These are phyloP conservation scores for Xylaria sp. DNA, from an alignment of 2,329 filamentous ascomycete species.

Conservation along the genomic window DNA sequence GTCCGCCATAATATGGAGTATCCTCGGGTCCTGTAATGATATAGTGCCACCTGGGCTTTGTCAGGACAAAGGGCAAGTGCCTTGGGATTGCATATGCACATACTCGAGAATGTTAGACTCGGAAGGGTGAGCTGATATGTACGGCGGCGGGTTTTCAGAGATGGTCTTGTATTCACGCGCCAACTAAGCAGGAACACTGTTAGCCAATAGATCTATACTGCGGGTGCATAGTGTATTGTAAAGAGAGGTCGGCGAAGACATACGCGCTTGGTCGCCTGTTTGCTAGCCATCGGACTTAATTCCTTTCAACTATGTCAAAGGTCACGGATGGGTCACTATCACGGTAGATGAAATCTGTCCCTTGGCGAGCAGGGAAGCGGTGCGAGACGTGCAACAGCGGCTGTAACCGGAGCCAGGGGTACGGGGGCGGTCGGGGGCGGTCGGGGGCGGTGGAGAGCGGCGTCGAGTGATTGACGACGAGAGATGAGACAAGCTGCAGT, in stretches of 20 bases:
- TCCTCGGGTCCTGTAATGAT: slow-evolving; percentile 93
- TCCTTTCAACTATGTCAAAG: slow-evolving; percentile 18
- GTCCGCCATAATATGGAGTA: slow-evolving; percentile 92
- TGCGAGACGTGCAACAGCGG: neutral
- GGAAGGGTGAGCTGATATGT: slow-evolving; percentile 88
- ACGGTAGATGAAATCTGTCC: slow-evolving; percentile 18
- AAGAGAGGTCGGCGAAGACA: slow-evolving; percentile 43
- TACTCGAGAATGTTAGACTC: slow-evolving; percentile 92
- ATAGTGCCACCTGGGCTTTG: slow-evolving; percentile 79
- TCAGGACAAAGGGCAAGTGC: slow-evolving; percentile 33
- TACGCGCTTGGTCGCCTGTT: slow-evolving; percentile 77
- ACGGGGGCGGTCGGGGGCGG: too few relatives aligned
- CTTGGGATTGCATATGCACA: slow-evolving; percentile 44
- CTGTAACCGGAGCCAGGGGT: neutral
- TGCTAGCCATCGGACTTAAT: slow-evolving; percentile 69
- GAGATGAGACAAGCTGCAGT: neutral
- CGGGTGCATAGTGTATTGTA: neutral
- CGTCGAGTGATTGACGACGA: slow-evolving; percentile 4
- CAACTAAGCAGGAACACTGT: slow-evolving; percentile 55
- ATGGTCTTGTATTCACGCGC: slow-evolving; percentile 72
- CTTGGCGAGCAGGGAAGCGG: neutral
- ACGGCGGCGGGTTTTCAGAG: slow-evolving; percentile 81
- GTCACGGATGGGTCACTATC: slow-evolving; percentile 38
- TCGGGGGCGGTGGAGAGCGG: neutral
- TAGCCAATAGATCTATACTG: slow-evolving; percentile 9